Evolutionary conservation across 805 yeast species (phyloP), one percentile per base, ranked within the genome.

Genomic region (Wickerhamomyces queroliae): DNA sequence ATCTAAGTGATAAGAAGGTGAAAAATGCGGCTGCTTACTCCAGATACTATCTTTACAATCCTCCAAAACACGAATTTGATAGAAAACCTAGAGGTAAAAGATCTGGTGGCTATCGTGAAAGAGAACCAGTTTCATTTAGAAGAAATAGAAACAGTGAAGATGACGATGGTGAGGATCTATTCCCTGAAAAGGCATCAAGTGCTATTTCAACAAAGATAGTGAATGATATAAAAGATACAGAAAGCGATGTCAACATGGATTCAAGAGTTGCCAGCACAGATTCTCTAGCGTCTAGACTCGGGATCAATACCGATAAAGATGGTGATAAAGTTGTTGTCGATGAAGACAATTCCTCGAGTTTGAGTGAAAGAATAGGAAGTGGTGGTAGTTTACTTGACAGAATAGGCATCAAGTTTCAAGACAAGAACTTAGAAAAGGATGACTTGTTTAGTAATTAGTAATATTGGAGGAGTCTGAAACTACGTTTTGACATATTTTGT

Each of bases 1-100:
- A 43, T 21, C 17, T 35, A 11, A 41, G 36, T 29, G 60, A 55
- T 36, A 51, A 46, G 28, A 55, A 55, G 16, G 50, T 55, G 5
- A 53, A 53, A 38, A 47, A 50, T 35, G 58, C 60, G 3, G 44
- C 55, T 2, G 42, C 36, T 8, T 51, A 46, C 31, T 53, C 58
- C 3, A 48, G 60, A 39, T 55, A 53, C 39, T 55, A 55, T 28
- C 33, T 55, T 3, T 46, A 49, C 35, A 52, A 55, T 39, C 60
- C 60, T 6, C 33, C 33, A 18, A 30, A 30, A 30, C 18, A 30
- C 13, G 33, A 30, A 30, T 19, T 28, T 6, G 31, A 19, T 18
- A 19, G 19, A 17, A 45, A 45, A 17, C 29, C 8, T 8, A 27
- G 36, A 9, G 36, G 37, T 21, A 21, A 20, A n/a, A 27, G 20